Base-by-base conservation (phyloP, 2,329 filamentous ascomycete genomes). In the Claviceps quebecensis region DNA sequence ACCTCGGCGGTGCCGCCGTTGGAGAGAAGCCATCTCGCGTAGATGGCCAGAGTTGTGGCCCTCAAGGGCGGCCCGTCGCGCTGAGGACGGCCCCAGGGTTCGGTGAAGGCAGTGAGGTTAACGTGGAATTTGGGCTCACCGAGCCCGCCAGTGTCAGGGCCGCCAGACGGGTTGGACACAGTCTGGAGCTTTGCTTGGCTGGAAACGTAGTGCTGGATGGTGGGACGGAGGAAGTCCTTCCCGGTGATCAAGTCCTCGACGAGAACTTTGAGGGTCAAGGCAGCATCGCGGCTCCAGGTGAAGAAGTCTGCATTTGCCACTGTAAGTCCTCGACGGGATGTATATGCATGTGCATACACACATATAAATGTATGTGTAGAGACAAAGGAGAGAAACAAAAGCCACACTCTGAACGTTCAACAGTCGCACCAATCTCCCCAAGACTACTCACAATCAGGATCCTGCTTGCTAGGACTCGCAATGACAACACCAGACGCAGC, bases 31-130 rank as follows among this genome's bases (percentile, higher is more conserved):
- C 84, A 87, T 60, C 83, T 81, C 6, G 83, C 77, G 61, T 90
- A 93, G 0, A 73, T 73, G 50, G 86, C 83, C 60, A 93, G 66
- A 2, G 87, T 79, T 45, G 80, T 87, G 1, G 86, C 86, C 48
- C 87, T 76, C 40, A 93, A 75, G 22, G 87, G 80, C 23, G 87
- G 87, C 0, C 87, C 87, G 65, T 93, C 87, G 43, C 84, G 75
- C 65, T 91, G 86, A 2, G 86, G 86, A 8, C 86, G 77, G 55
- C 70, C 86, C 86, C 86, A 90, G 1, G 69, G 63, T 17, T 78
- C 82, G 0, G 78, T 84, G 63, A 79, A 87, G 2, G 77, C 72
- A 4, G 72, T 76, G 46, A 75, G 67, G 55, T 87, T 75, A 29
- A 80, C 78, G 53, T 83, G 71, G 65, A 79, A 89, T 65, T 89